Conservation (phyloP, 345 rosid genomes). For the Turritis glabra region DNA sequence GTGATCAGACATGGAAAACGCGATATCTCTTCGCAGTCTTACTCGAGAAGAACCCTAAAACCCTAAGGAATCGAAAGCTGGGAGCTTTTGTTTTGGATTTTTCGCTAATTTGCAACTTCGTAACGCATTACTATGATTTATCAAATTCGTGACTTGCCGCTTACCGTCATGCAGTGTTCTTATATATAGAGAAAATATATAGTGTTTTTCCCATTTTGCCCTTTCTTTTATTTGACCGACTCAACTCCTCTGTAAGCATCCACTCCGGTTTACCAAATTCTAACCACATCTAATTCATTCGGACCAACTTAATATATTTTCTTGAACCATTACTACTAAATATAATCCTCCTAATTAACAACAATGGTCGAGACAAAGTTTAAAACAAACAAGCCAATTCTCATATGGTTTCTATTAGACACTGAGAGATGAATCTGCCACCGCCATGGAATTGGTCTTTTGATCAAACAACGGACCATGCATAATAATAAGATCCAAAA, state of each 20-base stretch:
- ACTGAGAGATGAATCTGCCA: neutral
- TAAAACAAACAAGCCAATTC: neutral
- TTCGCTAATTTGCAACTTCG: neutral
- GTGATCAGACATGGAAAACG: slow-evolving; percentile 39
- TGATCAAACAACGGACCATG: neutral
- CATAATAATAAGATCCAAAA: neutral
- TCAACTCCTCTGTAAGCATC: neutral
- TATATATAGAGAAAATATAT: neutral
- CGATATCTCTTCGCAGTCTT: neutral
- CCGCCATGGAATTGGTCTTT: neutral
- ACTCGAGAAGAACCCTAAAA: neutral
- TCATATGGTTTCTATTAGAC: neutral
- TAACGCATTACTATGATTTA: neutral
- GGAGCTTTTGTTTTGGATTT: neutral
- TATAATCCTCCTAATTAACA: neutral
- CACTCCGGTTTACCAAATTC: neutral
- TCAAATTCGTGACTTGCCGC: neutral
- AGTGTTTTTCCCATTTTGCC: neutral
- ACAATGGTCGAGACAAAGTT: neutral
- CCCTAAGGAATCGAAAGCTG: neutral
- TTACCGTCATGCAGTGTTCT: neutral
- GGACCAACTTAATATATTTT: neutral
- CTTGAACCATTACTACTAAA: neutral
- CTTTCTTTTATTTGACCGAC: neutral
- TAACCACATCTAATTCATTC: neutral